Evolutionary conservation across 2,329 filamentous ascomycete species (phyloP).

Genomic region (Fusarium xyrophilum): DNA sequence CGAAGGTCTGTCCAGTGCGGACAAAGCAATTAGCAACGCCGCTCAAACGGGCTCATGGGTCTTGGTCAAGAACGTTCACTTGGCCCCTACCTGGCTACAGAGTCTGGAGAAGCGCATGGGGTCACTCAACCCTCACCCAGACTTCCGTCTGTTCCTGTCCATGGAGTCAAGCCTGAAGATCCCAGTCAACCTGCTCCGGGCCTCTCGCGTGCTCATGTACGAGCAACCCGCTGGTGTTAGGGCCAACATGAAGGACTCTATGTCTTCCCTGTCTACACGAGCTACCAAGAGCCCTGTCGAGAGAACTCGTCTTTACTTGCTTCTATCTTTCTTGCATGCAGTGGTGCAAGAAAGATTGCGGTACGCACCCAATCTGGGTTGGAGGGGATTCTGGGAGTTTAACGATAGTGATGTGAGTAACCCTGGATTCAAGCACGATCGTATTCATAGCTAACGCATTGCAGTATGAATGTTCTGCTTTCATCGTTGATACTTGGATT

Average conservation of each 20-base stretch:
- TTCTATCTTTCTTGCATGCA: slow-evolving; percentile 93
- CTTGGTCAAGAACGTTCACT: slow-evolving; percentile 97
- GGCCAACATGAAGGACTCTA: slow-evolving; percentile 98
- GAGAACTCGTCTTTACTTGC: slow-evolving; percentile 84
- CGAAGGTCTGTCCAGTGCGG: slow-evolving; percentile 88
- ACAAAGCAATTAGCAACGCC: slow-evolving; percentile 93
- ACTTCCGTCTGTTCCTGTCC: slow-evolving; percentile 94
- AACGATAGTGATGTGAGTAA: slow-evolving; percentile 95
- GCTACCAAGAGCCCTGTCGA: slow-evolving; percentile 86
- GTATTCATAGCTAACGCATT: not conserved
- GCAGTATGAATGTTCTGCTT: slow-evolving; percentile 95
- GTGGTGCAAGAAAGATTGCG: slow-evolving; percentile 93
- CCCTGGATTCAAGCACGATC: not conserved
- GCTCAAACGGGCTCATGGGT: slow-evolving; percentile 95
- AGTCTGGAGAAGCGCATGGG: slow-evolving; percentile 97
- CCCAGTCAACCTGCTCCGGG: slow-evolving; percentile 91
- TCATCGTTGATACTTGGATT: slow-evolving; percentile 95
- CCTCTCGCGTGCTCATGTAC: slow-evolving; percentile 94
- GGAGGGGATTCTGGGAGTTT: slow-evolving; percentile 99
- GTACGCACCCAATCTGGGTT: slow-evolving; percentile 91
- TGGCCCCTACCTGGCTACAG: slow-evolving; percentile 94
- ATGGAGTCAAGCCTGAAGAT: slow-evolving; percentile 99
- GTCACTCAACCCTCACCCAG: slow-evolving; percentile 87
- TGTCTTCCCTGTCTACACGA: slow-evolving; percentile 79
- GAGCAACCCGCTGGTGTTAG: slow-evolving; percentile 96